These are phyloP conservation scores for Schizosaccharomyces osmophilus DNA, from an alignment of 805 yeast species.

Conservation along the genomic window DNA sequence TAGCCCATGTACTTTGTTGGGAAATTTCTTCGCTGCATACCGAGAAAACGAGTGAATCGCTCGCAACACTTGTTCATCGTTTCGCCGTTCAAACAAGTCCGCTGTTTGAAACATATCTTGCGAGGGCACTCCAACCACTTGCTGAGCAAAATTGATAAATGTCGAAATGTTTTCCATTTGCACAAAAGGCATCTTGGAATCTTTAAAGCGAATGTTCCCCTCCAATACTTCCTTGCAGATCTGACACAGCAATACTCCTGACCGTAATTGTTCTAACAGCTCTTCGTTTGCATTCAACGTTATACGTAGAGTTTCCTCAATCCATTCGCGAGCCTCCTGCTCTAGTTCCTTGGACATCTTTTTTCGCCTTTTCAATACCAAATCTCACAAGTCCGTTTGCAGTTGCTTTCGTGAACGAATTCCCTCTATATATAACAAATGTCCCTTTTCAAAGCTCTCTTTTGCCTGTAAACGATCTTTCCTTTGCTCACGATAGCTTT, in stretches of 20 bases:
- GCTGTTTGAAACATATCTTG: constrained; percentile 61
- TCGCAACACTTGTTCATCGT: constrained; percentile 58
- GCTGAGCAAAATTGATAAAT: constrained; percentile 37
- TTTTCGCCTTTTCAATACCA: no score
- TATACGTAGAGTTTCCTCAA: background rate
- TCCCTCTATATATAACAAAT: no score
- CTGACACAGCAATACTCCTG: background rate
- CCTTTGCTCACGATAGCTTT: no score
- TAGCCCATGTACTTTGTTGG: constrained; percentile 22
- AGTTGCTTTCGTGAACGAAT: no score
- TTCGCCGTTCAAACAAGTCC: constrained; percentile 48
- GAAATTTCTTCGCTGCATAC: constrained; percentile 31
- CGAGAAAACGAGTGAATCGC: constrained; percentile 53
- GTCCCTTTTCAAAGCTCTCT: no score
- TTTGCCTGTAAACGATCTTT: no score
- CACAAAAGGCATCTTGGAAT: constrained; percentile 8
- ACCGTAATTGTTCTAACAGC: background rate
- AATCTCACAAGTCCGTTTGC: no score
- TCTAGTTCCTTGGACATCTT: background rate
- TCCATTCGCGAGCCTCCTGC: background rate
- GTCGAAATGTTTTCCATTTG: constrained; percentile 65
- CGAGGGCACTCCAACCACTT: constrained; percentile 40
- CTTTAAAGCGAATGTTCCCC: background rate
- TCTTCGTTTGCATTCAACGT: background rate
- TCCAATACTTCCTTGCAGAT: background rate